Percentiles rank a stretch among this genome's conserved stretches.
These are phyloP conservation scores for Phycomyces nitens DNA, from an alignment of 192 early-diverging fungal species.

Conservation along the genomic window DNA sequence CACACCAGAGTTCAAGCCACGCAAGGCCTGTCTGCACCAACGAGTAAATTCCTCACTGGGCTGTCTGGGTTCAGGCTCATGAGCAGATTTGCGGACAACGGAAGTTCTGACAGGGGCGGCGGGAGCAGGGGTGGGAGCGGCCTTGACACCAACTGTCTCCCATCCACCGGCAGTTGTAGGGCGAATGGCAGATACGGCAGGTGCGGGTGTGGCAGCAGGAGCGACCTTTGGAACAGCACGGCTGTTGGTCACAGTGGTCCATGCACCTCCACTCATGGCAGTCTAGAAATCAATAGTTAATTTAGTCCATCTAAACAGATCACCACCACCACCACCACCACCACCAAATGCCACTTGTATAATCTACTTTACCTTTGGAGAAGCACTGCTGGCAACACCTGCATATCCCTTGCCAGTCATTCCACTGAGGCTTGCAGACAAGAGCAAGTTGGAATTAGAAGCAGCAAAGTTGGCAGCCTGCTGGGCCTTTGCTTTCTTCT, in stretches of 20 bases:
- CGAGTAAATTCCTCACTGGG: constrained; percentile 14
- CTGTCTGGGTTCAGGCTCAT: constrained; percentile 1
- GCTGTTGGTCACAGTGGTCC: constrained; percentile 37
- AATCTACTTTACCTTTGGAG: constrained; percentile 3
- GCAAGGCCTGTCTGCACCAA: constrained; percentile 67
- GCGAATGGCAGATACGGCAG: neutral
- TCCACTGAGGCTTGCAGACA: neutral
- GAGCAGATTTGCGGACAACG: constrained; percentile 28
- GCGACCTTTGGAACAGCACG: constrained; percentile 4
- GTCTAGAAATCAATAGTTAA: neutral
- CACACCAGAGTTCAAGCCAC: constrained; percentile 50
- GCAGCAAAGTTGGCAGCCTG: neutral
- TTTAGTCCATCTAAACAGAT: too few relatives aligned
- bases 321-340: neutral
- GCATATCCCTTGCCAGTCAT: constrained; percentile 10
- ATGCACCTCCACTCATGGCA: constrained; percentile 19
- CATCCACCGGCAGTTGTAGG: constrained; percentile 2
- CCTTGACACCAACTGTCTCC: constrained; percentile 23
- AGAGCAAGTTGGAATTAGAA: neutral
- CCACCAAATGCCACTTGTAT: neutral
- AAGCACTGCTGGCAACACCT: neutral
- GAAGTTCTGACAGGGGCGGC: constrained; percentile 62
- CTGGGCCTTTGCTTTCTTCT: constrained; percentile 35
- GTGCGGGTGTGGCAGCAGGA: constrained; percentile 4
- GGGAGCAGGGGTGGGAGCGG: constrained; percentile 12